A percentile compares a stretch with the other conserved stretches of the same genome.
phyloP scores from a whole-genome alignment of 371 early-diverging fungal genomes.

The Homolaphlyctis polyrhiza region DNA sequence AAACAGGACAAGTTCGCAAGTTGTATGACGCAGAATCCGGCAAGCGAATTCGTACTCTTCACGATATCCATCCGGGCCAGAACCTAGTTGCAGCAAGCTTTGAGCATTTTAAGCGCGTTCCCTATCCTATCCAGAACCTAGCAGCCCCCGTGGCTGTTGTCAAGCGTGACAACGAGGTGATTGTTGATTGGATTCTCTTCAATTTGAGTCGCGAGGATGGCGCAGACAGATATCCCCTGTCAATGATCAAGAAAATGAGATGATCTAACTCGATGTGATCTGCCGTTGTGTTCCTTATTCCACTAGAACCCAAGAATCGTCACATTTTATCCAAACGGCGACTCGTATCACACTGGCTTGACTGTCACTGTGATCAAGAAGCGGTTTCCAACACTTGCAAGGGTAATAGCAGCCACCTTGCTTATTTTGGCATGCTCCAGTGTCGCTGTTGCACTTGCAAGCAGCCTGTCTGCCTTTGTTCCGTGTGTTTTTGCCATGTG shows the following conservation, averaged over 20 bases:
- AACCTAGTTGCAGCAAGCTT: conserved; percentile 24
- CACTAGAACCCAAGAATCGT: conserved; percentile 13
- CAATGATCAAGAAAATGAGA: not conserved
- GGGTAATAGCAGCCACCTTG: too few relatives aligned
- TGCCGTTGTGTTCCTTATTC: not conserved
- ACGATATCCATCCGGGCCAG: conserved; percentile 28
- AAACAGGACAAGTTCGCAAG: conserved; percentile 28
- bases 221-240: too few relatives aligned
- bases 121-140: conserved; percentile 15
- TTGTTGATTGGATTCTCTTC: not conserved
- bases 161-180: not conserved
- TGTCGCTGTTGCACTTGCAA: not conserved
- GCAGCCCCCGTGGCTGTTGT: not conserved
- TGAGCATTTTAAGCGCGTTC: conserved; percentile 22
- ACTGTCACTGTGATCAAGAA: conserved; percentile 27
- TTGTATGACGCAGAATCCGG: conserved; percentile 39
- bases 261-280: not conserved
- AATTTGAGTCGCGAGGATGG: not conserved
- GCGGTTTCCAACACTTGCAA: conserved; percentile 23
- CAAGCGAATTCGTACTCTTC: conserved; percentile 21
- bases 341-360: conserved; percentile 36
- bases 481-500: too few relatives aligned
- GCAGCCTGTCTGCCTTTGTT: not conserved
- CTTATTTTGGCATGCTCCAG: too few relatives aligned
- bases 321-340: conserved; percentile 44